Evolutionary conservation across 306 rosid species (phyloP).

Genomic region (Corylus avellana): DNA sequence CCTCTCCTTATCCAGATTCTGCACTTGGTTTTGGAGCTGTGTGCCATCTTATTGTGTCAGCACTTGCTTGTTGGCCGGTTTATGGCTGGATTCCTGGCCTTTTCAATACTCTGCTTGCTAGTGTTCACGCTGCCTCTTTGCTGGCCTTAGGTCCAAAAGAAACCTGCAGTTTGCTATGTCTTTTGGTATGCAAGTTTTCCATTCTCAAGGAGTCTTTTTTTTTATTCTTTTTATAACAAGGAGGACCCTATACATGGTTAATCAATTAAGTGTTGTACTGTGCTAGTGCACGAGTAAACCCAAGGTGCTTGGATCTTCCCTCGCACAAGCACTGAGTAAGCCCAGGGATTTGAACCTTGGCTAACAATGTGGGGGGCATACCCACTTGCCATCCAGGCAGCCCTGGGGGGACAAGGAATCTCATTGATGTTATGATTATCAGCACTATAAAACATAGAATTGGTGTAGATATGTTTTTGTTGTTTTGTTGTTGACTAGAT

Average conservation of each 20-base stretch:
- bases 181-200: conserved; percentile 64
- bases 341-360: too few species aligned
- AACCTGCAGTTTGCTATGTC: conserved; percentile 92
- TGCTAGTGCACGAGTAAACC: too few species aligned
- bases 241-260: too few species aligned
- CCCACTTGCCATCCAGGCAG: too few species aligned
- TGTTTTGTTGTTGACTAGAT: not conserved
- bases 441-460: not conserved
- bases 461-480: not conserved
- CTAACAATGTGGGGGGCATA: too few species aligned
- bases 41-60: conserved; percentile 81
- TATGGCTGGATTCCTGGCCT: conserved; percentile 97
- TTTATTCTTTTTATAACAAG: too few species aligned
- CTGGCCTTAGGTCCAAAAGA: conserved; percentile 94
- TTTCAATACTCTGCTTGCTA: conserved; percentile 80
- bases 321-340: too few species aligned
- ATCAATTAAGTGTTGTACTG: too few species aligned
- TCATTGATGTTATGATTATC: not conserved
- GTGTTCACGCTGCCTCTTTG: conserved; percentile 66
- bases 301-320: too few species aligned
- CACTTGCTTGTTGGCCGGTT: conserved; percentile 95
- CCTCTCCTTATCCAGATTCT: conserved; percentile 76
- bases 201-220: not conserved
- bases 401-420: not conserved
- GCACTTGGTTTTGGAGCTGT: conserved; percentile 95